These are phyloP conservation scores for Aspergillus sp. DNA, from an alignment of 2,329 filamentous ascomycete species.

Conservation along the genomic window DNA sequence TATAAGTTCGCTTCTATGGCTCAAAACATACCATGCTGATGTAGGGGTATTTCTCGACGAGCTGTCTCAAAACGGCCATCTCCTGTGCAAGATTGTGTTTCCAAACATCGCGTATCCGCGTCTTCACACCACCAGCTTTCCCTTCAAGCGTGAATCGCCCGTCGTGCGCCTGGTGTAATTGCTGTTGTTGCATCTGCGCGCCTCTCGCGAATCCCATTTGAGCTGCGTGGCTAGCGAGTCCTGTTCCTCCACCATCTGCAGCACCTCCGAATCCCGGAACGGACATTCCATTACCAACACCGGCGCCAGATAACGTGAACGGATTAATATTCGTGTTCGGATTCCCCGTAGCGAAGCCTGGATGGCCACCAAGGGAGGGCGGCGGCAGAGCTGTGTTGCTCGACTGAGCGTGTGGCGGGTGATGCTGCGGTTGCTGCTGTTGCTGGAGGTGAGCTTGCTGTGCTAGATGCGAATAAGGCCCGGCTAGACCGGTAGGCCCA, in stretches of 20 bases:
- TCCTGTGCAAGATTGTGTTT: conserved; percentile 87
- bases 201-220: conserved; percentile 84
- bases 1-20: neutral
- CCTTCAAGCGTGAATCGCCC: conserved; percentile 54
- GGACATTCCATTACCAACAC: conserved; percentile 56
- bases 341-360: conserved; percentile 64
- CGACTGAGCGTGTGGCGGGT: conserved; percentile 44
- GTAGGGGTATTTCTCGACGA: conserved; percentile 90
- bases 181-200: conserved; percentile 62
- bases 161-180: conserved; percentile 50
- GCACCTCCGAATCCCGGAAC: conserved; percentile 57
- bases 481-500: conserved; percentile 57
- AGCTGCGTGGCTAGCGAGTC: conserved; percentile 81
- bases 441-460: conserved; percentile 50
- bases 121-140: conserved; percentile 63
- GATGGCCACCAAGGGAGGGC: conserved; percentile 64
- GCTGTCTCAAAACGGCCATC: conserved; percentile 76
- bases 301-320: conserved; percentile 56
- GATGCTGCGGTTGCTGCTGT: conserved; percentile 45
- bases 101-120: conserved; percentile 95
- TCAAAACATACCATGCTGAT: conserved; percentile 82
- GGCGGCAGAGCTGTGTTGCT: conserved; percentile 52
- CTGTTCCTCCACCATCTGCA: conserved; percentile 62
- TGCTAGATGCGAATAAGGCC: conserved; percentile 60
- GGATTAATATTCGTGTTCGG: conserved; percentile 68